A percentile compares a stretch with the other conserved stretches of the same genome.
Conservation (phyloP, 1,139 yeast genomes). For the Pichia terricola region DNA sequence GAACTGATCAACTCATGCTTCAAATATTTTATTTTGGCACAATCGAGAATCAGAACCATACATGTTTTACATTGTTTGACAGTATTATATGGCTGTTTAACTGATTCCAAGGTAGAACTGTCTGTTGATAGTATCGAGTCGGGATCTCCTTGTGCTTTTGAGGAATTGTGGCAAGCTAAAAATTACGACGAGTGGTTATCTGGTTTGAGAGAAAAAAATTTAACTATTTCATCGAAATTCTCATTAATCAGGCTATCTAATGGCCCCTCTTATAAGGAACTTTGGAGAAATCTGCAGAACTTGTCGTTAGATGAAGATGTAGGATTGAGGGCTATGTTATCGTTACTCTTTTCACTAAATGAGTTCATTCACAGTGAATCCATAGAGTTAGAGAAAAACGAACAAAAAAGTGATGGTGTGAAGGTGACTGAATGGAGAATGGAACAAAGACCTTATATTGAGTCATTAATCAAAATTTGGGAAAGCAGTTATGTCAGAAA, state of each 20-base stretch:
- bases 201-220: conserved; percentile 26
- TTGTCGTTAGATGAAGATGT: conserved; percentile 33
- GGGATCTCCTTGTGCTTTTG: conserved; percentile 67
- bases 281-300: conserved; percentile 40
- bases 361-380: conserved; percentile 55
- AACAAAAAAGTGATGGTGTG: conserved; percentile 24
- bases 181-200: conserved; percentile 50
- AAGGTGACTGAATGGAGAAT: conserved; percentile 50
- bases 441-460: conserved; percentile 46
- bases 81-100: conserved; percentile 57
- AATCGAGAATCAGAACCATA: conserved; percentile 77
- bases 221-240: conserved; percentile 37
- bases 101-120: conserved; percentile 51
- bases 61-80: conserved; percentile 70
- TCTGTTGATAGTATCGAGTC: conserved; percentile 54
- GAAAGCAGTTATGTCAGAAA: conserved; percentile 49
- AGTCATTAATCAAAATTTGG: conserved; percentile 51
- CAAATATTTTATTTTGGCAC: conserved; percentile 71
- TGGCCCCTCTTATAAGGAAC: conserved; percentile 41
- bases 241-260: conserved; percentile 48
- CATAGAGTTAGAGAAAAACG: conserved; percentile 23
- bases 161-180: conserved; percentile 59
- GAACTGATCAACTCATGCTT: conserved; percentile 42
- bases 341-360: conserved; percentile 63
- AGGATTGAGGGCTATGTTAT: conserved; percentile 50